Conservation (phyloP, 257 asterid species). For the Plantago elongata region DNA sequence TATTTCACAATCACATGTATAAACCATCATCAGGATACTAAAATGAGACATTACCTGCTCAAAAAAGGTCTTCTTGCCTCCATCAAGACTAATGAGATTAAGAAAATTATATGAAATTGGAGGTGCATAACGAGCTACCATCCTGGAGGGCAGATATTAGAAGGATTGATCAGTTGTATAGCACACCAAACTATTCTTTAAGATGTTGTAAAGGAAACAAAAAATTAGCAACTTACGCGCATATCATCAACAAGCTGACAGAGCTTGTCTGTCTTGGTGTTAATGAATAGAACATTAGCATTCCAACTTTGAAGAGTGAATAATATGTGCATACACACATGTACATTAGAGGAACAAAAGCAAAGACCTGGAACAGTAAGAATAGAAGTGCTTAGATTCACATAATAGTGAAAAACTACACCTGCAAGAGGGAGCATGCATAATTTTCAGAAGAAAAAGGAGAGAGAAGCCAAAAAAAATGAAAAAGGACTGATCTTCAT, state of each 20-base stretch:
- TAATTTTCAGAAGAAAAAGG: conserved; percentile 1
- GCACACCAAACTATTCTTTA: conserved; percentile 1
- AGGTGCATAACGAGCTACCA: conserved; percentile 99
- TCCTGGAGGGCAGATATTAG: conserved; percentile 47
- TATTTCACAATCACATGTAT: not conserved
- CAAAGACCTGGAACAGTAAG: conserved; percentile 54
- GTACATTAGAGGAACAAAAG: conserved; percentile 91
- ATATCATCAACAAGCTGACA: conserved; percentile 95
- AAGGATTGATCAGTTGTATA: conserved; percentile 8
- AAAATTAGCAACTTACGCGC: conserved; percentile 68
- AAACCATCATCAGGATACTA: conserved; percentile 8
- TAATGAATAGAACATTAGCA: conserved; percentile 92
- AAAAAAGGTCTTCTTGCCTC: conserved; percentile 65
- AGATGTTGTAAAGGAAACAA: conserved; percentile 11
- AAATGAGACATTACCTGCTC: conserved; percentile 60
- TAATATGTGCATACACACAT: conserved; percentile 96
- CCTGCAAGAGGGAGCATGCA: conserved; percentile 1
- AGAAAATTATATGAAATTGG: conserved; percentile 97
- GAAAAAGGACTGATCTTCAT: too few relatives aligned
- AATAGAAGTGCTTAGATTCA: conserved; percentile 18
- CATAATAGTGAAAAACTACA: conserved; percentile 10
- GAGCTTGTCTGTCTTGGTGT: conserved; percentile 92
- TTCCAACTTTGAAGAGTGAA: conserved; percentile 89
- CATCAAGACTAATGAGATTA: conserved; percentile 83
- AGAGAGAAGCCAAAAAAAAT: too few relatives aligned